Evolutionary conservation across 139 green algal genomes (phyloP), one percentile per base, ranked within the genome.

Genomic region (Medakamo hakoo): DNA sequence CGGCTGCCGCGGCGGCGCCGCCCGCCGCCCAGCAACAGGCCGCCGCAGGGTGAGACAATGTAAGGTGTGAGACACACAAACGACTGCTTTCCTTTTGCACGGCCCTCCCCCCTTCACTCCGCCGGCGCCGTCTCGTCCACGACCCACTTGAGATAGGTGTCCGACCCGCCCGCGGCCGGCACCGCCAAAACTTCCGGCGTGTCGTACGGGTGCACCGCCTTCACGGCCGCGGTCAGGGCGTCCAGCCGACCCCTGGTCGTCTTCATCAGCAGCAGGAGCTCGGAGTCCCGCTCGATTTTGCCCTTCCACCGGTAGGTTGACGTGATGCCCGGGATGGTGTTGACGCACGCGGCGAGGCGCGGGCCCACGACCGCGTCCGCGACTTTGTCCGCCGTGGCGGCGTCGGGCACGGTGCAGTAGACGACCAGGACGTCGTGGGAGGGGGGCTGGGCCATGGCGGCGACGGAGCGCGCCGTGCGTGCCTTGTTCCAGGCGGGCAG

Each of bases 181-280:
- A 90, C 64, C 0, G 68, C 74, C 0, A 90, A 75, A 0, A 94
- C 78, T 63, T 94, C 83, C 3, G 67, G 73, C 64, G 84, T 78
- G 58, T 87, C 82, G 63, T 93, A 93, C 0, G 85, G 80, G 62
- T 93, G 85, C 19, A 85, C 66, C 4, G 40, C 27, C 31, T 79
- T 77, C 2, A 92, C 79, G 4, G 57, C 5, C 3, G 32, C 30
- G 9, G 64, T 83, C 21, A 90, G 68, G 26, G 76, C 27, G 2
- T 40, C 2, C 20, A 91, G 55, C 49, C 83, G 70, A 2, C 22
- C 21, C 23, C 25, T 63, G 1, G 67, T 60, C 1, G 75, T 89
- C 62, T 94, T 94, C 64, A 94, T 88, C 48, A 93, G 82, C 0
- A 94, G 70, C 63, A 94, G 71, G 65, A 88, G 64, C 75, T 94